Evolutionary conservation across 305 asterid genomes (phyloP).

Genomic region (Nicotiana rustica): DNA sequence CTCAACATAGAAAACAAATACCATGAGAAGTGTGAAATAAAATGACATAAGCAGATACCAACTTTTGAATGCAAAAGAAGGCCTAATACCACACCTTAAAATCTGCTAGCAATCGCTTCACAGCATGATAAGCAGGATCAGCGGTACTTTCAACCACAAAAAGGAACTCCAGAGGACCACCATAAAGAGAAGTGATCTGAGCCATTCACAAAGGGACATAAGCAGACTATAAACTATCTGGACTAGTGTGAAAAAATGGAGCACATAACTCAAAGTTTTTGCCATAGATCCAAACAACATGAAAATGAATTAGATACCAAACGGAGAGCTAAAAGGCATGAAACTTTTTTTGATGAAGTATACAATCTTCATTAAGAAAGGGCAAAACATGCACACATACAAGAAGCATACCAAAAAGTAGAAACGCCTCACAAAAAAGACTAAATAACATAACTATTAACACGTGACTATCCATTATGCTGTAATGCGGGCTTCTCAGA

Average conservation of each 20-base stretch:
- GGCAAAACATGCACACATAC: background rate
- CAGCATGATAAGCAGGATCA: conserved; percentile 96
- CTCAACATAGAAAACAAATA: background rate
- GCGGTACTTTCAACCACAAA: conserved; percentile 89
- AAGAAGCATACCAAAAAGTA: background rate
- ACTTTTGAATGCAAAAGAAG: conserved; percentile 17
- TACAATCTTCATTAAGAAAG: background rate
- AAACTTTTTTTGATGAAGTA: background rate
- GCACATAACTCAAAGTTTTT: background rate
- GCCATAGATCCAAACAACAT: background rate
- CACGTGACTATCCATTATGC: conserved; percentile 18
- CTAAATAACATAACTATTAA: conserved; percentile 2
- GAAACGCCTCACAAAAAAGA: background rate
- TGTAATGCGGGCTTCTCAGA: background rate
- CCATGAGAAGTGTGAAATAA: background rate
- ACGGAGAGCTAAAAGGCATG: background rate
- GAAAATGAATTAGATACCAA: conserved; percentile 4
- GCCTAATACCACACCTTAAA: conserved; percentile 59
- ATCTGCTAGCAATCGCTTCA: conserved; percentile 68
- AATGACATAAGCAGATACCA: background rate
- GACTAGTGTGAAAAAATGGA: conserved; percentile 18
- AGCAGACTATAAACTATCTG: conserved; percentile 21
- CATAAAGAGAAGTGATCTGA: conserved; percentile 95
- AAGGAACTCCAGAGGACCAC: conserved; percentile 92
- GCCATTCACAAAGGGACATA: conserved; percentile 42